A percentile compares a stretch with the other conserved stretches of the same genome.
Conservation (phyloP, 371 early-diverging fungal genomes). For the Rhizomucor pusillus region DNA sequence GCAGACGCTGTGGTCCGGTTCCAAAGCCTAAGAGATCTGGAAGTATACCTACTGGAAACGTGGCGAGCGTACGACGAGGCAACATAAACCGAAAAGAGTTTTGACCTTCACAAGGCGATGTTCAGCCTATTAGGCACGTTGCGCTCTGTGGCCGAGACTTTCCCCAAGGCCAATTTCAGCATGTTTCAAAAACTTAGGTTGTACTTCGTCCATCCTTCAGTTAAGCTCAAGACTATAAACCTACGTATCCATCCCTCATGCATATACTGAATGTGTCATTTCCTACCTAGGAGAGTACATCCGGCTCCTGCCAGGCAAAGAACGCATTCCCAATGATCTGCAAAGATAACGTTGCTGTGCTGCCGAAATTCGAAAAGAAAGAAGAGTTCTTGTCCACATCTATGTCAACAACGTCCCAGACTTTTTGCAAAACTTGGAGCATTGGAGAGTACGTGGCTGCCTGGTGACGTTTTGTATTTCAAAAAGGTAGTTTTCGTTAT, state of each 20-base stretch:
- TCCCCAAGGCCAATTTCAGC: not conserved
- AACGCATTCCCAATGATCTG: not conserved
- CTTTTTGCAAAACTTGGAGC: not conserved
- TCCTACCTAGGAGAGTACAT: not conserved
- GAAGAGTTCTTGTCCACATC: too few species aligned
- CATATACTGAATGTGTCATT: not conserved
- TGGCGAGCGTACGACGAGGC: conserved; percentile 1
- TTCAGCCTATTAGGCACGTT: conserved; percentile 2
- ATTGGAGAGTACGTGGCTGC: too few species aligned
- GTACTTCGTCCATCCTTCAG: not conserved
- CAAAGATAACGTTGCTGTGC: not conserved
- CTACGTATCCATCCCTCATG: not conserved
- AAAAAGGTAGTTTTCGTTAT: too few species aligned
- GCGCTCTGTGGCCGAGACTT: not conserved
- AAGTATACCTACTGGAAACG: conserved; percentile 3
- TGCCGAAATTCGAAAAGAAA: not conserved
- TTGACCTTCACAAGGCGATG: conserved; percentile 1
- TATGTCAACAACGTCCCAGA: too few species aligned
- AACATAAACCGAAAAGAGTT: not conserved
- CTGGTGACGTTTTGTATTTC: too few species aligned
- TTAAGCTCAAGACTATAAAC: not conserved
- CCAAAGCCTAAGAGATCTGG: not conserved
- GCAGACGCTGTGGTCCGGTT: conserved; percentile 1
- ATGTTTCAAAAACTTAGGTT: not conserved
- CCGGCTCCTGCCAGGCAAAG: not conserved